phyloP scores from a whole-genome alignment of 257 asterid genomes.

The Henckelia pumila region DNA sequence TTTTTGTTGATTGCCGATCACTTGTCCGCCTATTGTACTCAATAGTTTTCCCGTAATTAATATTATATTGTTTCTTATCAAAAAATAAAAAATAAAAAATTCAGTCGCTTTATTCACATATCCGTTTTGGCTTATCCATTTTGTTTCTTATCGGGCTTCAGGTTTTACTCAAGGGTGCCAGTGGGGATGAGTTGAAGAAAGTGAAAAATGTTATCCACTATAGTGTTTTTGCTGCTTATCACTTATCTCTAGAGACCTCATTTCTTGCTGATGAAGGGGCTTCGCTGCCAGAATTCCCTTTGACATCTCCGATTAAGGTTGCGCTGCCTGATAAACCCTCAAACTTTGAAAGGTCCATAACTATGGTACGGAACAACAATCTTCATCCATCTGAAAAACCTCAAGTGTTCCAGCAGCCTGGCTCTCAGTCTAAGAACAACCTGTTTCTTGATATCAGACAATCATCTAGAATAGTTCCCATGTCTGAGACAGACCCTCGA shows the following conservation, averaged over 20 bases:
- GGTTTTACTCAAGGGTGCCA: conserved; percentile 81
- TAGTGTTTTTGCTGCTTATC: conserved; percentile 81
- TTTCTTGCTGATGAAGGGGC: conserved; percentile 90
- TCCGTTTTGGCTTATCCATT: conserved; percentile 7
- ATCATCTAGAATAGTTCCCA: conserved; percentile 28
- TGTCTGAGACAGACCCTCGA: conserved; percentile 31
- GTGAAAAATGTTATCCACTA: conserved; percentile 63
- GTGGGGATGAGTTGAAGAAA: conserved; percentile 73
- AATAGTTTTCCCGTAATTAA: too few relatives aligned
- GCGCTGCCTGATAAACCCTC: conserved; percentile 60
- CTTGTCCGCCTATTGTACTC: too few relatives aligned
- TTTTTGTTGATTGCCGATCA: too few relatives aligned
- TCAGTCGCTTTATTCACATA: conserved; percentile 17
- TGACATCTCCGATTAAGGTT: conserved; percentile 62
- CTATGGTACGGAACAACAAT: conserved; percentile 46
- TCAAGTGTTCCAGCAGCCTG: conserved; percentile 21
- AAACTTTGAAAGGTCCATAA: conserved; percentile 53
- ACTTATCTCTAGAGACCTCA: conserved; percentile 73
- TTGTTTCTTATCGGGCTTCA: conserved; percentile 32
- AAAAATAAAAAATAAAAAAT: too few relatives aligned
- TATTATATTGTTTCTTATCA: too few relatives aligned
- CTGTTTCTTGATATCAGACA: conserved; percentile 25
- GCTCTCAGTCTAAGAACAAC: conserved; percentile 31
- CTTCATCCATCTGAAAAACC: conserved; percentile 33
- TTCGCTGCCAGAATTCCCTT: conserved; percentile 62